phyloP scores from a whole-genome alignment of 495 filamentous ascomycete genomes.

The Neurospora intermedia region DNA sequence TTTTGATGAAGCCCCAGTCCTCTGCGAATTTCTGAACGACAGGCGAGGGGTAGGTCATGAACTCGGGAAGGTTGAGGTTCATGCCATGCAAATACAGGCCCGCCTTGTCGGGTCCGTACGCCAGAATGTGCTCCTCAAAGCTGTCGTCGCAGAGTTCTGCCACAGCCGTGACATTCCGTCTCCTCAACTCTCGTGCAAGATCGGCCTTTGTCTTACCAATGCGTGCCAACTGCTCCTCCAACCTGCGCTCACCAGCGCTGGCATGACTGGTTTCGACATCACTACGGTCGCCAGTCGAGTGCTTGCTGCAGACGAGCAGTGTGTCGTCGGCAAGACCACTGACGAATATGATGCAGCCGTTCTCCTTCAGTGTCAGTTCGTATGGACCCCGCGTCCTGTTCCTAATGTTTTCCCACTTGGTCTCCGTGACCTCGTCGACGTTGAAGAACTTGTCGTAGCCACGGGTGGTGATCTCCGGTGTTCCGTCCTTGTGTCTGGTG shows the following conservation, averaged over 20 bases:
- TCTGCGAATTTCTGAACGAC: constrained; percentile 84
- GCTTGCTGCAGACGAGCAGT: constrained; percentile 92
- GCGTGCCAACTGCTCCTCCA: constrained; percentile 64
- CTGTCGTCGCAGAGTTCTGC: constrained; percentile 93
- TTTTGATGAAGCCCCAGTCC: constrained; percentile 87
- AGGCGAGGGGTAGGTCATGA: constrained; percentile 68
- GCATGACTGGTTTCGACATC: constrained; percentile 73
- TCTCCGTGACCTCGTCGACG: constrained; percentile 62
- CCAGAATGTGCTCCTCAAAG: constrained; percentile 95
- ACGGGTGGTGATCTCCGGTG: constrained; percentile 66
- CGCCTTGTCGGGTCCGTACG: constrained; percentile 71
- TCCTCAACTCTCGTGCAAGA: constrained; percentile 61
- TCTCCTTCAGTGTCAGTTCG: constrained; percentile 93
- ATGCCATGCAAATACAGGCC: constrained; percentile 94
- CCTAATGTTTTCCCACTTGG: constrained; percentile 72
- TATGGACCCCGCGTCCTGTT: constrained; percentile 76
- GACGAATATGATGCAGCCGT: constrained; percentile 98
- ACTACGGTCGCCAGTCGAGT: constrained; percentile 71
- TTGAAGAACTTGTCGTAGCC: constrained; percentile 99
- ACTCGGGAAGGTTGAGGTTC: constrained; percentile 85
- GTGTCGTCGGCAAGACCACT: constrained; percentile 79
- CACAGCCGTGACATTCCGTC: constrained; percentile 82
- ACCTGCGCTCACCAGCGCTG: constrained; percentile 70
- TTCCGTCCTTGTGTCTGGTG: constrained; percentile 46
- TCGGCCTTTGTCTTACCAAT: constrained; percentile 69